These are phyloP conservation scores for Beta corolliflora DNA, from an alignment of 179 eudicot species.

Conservation along the genomic window DNA sequence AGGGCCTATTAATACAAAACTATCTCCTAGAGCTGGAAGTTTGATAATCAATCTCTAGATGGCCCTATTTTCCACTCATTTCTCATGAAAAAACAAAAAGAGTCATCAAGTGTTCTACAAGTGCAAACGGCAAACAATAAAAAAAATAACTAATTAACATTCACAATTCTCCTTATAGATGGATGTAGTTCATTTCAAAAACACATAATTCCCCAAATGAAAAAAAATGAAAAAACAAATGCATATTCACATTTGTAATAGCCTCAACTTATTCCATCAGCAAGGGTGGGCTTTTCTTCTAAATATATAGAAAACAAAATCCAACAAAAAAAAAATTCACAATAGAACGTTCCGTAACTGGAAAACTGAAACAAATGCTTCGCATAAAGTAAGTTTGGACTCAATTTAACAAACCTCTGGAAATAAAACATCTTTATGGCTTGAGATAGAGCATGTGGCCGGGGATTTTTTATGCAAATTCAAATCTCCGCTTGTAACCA, in stretches of 20 bases:
- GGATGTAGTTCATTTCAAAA: not conserved
- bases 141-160: not conserved
- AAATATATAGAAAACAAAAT: not conserved
- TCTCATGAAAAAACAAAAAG: not conserved
- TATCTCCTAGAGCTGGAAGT: not conserved
- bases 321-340: not conserved
- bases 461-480: slow-evolving; percentile 31
- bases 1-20: not conserved
- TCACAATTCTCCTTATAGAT: not conserved
- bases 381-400: not conserved
- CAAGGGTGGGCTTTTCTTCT: not conserved
- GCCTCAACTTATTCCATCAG: not conserved
- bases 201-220: not conserved
- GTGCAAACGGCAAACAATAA: not conserved
- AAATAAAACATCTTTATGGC: slow-evolving; percentile 29
- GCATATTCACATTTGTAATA: not conserved
- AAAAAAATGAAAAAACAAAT: not conserved
- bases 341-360: not conserved
- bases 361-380: not conserved
- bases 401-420: slow-evolving; percentile 39
- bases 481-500: slow-evolving; percentile 21
- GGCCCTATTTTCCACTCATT: not conserved
- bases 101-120: not conserved
- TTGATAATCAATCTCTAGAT: not conserved
- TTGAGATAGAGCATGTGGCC: slow-evolving; percentile 33